Conservation (phyloP, 1,139 yeast species). For the Debaryomyces singareniensis region DNA sequence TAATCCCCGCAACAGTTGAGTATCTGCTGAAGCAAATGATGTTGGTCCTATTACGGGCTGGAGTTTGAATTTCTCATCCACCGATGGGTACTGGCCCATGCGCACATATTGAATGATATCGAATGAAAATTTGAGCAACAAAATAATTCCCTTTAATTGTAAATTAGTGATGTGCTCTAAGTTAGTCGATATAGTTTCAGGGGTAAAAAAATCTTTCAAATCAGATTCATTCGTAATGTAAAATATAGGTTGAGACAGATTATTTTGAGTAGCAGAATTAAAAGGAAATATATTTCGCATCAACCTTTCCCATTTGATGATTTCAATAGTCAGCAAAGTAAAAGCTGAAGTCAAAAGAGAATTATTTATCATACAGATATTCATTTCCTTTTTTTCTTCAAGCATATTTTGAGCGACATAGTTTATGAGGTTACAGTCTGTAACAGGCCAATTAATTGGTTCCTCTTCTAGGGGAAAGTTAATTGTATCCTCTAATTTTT, state of each 20-base stretch:
- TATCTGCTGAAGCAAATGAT: neutral
- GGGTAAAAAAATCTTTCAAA: too few relatives aligned
- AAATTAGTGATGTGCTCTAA: conserved; percentile 10
- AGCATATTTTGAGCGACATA: conserved; percentile 5
- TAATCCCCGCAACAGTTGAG: neutral
- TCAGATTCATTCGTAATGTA: neutral
- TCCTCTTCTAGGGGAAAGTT: conserved; percentile 20
- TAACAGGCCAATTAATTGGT: conserved; percentile 1
- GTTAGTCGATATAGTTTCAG: conserved; percentile 12
- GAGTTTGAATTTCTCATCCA: neutral
- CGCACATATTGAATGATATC: neutral
- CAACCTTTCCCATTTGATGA: conserved; percentile 10
- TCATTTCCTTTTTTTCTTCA: conserved; percentile 8
- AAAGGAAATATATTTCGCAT: conserved; percentile 9
- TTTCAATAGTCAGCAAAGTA: conserved; percentile 16
- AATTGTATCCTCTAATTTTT: conserved; percentile 20
- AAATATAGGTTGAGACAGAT: too few relatives aligned
- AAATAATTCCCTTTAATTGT: conserved; percentile 15
- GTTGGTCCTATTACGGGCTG: neutral
- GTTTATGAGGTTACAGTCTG: conserved; percentile 6
- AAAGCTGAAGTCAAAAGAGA: conserved; percentile 21
- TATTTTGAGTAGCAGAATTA: too few relatives aligned
- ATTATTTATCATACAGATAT: conserved; percentile 23
- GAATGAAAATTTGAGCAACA: conserved; percentile 1
- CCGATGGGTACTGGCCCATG: neutral